Conservation (phyloP, 371 early-diverging fungal species). For the Blastocladiella emersonii region DNA sequence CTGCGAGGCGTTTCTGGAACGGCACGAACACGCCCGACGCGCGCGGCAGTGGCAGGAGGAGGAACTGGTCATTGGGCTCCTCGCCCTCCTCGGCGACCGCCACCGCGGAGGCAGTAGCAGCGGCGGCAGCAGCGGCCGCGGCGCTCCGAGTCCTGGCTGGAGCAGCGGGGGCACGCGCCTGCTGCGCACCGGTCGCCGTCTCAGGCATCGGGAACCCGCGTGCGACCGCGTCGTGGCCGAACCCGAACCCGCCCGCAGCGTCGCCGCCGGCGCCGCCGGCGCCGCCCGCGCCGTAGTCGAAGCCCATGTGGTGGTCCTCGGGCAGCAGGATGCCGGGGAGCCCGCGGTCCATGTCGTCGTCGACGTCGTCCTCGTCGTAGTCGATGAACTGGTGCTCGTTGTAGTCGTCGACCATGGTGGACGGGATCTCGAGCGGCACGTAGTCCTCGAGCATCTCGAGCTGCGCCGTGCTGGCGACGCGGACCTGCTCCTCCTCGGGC, state of each 20-base stretch:
- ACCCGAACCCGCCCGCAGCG: neutral
- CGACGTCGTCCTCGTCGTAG: slow-evolving; percentile 3
- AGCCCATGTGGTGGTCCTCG: slow-evolving; percentile 12
- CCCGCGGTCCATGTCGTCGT: slow-evolving; percentile 8
- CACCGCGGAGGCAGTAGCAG: too few relatives aligned
- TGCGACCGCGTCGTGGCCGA: too few relatives aligned
- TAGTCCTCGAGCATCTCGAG: neutral
- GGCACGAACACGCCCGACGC: neutral
- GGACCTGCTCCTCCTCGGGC: neutral
- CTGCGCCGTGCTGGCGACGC: neutral
- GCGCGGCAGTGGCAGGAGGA: neutral
- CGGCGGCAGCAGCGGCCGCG: too few relatives aligned
- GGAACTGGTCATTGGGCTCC: slow-evolving; percentile 11
- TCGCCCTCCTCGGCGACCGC: slow-evolving; percentile 11
- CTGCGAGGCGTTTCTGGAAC: too few relatives aligned
- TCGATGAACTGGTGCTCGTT: too few relatives aligned
- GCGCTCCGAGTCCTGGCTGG: neutral
- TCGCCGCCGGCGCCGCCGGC: slow-evolving; percentile 12
- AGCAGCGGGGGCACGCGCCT: slow-evolving; percentile 13
- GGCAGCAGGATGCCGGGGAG: slow-evolving; percentile 7
- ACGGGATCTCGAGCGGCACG: neutral
- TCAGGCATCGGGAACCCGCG: too few relatives aligned
- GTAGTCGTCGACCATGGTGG: slow-evolving; percentile 4
- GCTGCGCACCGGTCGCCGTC: too few relatives aligned
- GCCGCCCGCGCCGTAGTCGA: slow-evolving; percentile 12